Conservation (phyloP, 2,329 filamentous ascomycete genomes). For the Botrytis fabae region DNA sequence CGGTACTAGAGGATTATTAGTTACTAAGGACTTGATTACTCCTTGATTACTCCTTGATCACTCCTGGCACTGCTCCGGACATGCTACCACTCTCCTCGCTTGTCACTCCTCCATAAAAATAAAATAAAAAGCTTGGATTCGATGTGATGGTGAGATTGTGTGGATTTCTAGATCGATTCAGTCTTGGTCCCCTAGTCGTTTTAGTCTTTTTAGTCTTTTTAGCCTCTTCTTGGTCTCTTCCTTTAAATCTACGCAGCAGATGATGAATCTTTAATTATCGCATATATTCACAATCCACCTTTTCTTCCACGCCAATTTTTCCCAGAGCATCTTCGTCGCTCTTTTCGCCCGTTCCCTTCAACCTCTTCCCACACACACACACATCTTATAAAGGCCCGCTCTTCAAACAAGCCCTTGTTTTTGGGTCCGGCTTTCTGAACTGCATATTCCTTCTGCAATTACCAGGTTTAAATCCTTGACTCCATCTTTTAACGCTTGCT, state of each 20-base stretch:
- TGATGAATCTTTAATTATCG: background rate
- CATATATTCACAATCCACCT: background rate
- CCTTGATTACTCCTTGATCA: background rate
- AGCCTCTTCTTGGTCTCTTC: background rate
- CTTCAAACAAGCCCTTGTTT: slow-evolving; percentile 33
- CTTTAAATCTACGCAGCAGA: background rate
- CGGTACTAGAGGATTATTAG: background rate
- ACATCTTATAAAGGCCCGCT: slow-evolving; percentile 23
- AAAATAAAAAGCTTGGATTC: background rate
- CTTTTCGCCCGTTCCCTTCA: background rate
- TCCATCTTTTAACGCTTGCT: slow-evolving; percentile 31
- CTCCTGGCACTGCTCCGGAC: background rate
- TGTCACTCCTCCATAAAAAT: background rate
- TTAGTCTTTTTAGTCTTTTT: background rate
- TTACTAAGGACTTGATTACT: background rate
- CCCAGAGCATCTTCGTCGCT: background rate
- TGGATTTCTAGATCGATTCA: background rate
- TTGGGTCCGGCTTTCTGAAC: slow-evolving; percentile 2
- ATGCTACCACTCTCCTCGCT: too few relatives aligned
- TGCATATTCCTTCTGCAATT: slow-evolving; percentile 34
- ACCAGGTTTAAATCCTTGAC: slow-evolving; percentile 33
- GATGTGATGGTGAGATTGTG: background rate
- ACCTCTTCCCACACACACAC: slow-evolving; percentile 23
- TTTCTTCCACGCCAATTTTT: background rate
- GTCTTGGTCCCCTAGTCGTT: background rate